Evolutionary conservation across 257 asterid genomes (phyloP), one percentile per base, ranked within the genome.

Genomic region (Plectranthus barbatus): DNA sequence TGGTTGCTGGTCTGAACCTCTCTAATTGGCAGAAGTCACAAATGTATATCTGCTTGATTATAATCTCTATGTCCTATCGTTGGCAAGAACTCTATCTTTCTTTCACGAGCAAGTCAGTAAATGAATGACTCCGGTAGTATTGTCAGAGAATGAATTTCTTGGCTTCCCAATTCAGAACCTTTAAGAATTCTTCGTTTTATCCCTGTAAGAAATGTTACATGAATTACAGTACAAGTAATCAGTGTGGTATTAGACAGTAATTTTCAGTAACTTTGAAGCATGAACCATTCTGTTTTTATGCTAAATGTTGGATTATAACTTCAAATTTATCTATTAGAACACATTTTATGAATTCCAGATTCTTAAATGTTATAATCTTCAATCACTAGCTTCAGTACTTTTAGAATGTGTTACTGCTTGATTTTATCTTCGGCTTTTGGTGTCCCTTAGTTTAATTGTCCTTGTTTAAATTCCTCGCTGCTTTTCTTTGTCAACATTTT

Each of bases 381-480:
- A 31, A 18, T 6, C 17, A 10, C 17, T 41, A 6, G 23, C 19
- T 20, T 53, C 12, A 9, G 18, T 59, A 53, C n/a, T 50, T 18
- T 36, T 6, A 37, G 23, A 29, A 34, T 36, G 3, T 41, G 15
- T 12, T 33, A n/a, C 20, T 60, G 31, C 53, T 40, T 19, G 40
- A 12, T 60, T n/a, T 46, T 63, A 5, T 45, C 6, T 40, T 62
- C 11, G 19, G 60, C 53, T 46, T 17, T 52, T 24, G 60, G 9
- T 31, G 6, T 17, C 72, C 52, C 57, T 42, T 64, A 13, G 58
- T 41, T 47, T 26, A n/a, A 34, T 63, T 14, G 39, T 50, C 31
- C 37, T 53, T 21, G 67, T 20, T 60, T 44, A 39, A 58, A 58
- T 64, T 60, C 39, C 64, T 48, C 21, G 55, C 18, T 42, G 20